These are phyloP conservation scores for Colletotrichum sp. DNA, from an alignment of 2,329 filamentous ascomycete genomes.

Conservation along the genomic window DNA sequence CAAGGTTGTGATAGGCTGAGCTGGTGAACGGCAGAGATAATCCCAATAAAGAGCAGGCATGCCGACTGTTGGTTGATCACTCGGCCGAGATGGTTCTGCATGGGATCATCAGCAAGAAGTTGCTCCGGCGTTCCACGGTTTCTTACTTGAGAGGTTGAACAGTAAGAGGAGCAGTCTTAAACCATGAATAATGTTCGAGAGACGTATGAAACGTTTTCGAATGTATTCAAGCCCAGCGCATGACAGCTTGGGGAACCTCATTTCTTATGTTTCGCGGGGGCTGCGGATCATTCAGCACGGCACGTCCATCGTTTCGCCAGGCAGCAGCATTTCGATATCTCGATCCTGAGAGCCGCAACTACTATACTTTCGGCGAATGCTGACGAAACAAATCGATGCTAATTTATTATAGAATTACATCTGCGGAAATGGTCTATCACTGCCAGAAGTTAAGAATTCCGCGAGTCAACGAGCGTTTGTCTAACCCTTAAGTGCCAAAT, in stretches of 20 bases:
- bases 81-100: background rate
- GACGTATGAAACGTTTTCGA: background rate
- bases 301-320: background rate
- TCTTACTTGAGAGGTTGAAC: background rate
- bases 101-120: background rate
- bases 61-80: background rate
- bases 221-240: fast-evolving
- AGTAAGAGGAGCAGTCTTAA: background rate
- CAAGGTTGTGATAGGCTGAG: background rate
- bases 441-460: background rate
- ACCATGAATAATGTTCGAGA: fast-evolving
- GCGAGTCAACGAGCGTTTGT: too few species aligned
- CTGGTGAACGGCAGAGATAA: background rate
- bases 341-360: background rate
- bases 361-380: background rate
- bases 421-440: fast-evolving
- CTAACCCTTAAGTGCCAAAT: too few species aligned
- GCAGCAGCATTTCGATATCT: background rate
- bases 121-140: fast-evolving
- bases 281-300: background rate
- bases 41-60: fast-evolving
- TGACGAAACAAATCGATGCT: fast-evolving
- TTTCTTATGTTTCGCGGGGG: background rate
- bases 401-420: fast-evolving
- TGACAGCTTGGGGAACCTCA: background rate